Conservation (phyloP, 2,329 filamentous ascomycete species). For the Gnomoniopsis sp. region DNA sequence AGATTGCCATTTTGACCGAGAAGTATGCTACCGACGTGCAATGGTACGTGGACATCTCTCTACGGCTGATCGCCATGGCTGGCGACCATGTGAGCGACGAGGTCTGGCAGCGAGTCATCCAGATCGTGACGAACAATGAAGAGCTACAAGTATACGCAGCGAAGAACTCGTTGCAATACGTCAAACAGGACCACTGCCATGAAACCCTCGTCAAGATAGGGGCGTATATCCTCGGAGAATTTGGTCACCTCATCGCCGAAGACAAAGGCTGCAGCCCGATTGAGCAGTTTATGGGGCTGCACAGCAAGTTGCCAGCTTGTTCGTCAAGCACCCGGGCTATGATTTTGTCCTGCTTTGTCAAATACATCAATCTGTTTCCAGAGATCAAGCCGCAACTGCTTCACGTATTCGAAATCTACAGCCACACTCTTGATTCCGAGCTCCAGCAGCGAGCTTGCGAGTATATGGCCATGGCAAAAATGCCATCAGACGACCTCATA, state of each 20-base stretch:
- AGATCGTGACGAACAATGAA: slow-evolving; percentile 99
- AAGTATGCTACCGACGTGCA: slow-evolving; percentile 98
- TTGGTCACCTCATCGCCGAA: slow-evolving; percentile 93
- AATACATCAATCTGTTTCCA: slow-evolving; percentile 96
- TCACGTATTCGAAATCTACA: slow-evolving; percentile 87
- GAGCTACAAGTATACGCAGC: slow-evolving; percentile 96
- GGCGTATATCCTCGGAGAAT: slow-evolving; percentile 92
- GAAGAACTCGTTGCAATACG: slow-evolving; percentile 85
- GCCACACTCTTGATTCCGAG: slow-evolving; percentile 91
- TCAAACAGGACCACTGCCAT: slow-evolving; percentile 91
- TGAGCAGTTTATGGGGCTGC: slow-evolving; percentile 91
- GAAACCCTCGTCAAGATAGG: slow-evolving; percentile 98
- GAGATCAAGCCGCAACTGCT: slow-evolving; percentile 96
- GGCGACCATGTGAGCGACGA: slow-evolving; percentile 98
- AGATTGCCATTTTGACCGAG: slow-evolving; percentile 96
- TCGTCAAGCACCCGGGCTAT: slow-evolving; percentile 89
- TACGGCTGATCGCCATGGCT: slow-evolving; percentile 91
- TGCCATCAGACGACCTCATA: slow-evolving; percentile 86
- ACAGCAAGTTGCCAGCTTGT: slow-evolving; percentile 83
- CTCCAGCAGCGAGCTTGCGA: slow-evolving; percentile 95
- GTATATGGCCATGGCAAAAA: slow-evolving; percentile 79
- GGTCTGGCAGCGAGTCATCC: slow-evolving; percentile 97
- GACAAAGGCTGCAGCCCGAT: slow-evolving; percentile 90
- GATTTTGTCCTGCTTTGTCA: slow-evolving; percentile 92
- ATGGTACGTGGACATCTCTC: slow-evolving; percentile 98